Evolutionary conservation across 2,329 filamentous ascomycete genomes (phyloP).

Genomic region (Fusarium coicis): DNA sequence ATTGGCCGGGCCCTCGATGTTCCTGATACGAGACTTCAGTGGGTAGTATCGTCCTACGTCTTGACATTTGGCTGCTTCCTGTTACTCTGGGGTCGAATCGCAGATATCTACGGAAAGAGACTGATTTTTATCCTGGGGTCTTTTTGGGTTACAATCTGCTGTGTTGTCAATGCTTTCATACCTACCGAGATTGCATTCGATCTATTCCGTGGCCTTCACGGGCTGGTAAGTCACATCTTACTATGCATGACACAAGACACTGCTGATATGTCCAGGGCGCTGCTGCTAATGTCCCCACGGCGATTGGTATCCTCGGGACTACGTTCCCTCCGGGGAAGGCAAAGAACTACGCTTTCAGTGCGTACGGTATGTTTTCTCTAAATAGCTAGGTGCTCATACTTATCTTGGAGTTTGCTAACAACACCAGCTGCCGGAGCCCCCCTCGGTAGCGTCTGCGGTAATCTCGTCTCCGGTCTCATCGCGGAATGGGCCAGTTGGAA

Average conservation of each 20-base stretch:
- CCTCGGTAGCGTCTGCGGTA: conserved; percentile 72
- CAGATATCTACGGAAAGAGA: conserved; percentile 74
- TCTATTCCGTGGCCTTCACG: conserved; percentile 73
- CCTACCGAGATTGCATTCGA: conserved; percentile 75
- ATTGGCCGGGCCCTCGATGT: conserved; percentile 67
- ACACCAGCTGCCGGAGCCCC: conserved; percentile 68
- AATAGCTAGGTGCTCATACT: background rate
- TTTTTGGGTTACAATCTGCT: conserved; percentile 69
- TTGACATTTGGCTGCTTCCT: conserved; percentile 75
- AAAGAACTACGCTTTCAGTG: conserved; percentile 77
- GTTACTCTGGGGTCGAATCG: conserved; percentile 73
- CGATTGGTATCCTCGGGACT: conserved; percentile 75
- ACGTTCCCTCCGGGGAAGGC: conserved; percentile 74
- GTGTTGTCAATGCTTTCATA: conserved; percentile 71
- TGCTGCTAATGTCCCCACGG: conserved; percentile 76
- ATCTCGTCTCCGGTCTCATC: conserved; percentile 71
- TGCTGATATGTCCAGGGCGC: conserved; percentile 58
- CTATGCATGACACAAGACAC: no score
- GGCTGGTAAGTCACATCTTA: conserved; percentile 54
- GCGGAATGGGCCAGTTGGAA: conserved; percentile 71
- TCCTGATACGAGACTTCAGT: conserved; percentile 69
- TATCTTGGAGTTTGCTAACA: background rate
- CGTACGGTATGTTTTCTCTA: conserved; percentile 60
- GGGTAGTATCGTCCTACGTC: conserved; percentile 74
- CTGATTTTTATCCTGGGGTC: conserved; percentile 73